Evolutionary conservation across 2,329 filamentous ascomycete genomes (phyloP), one percentile per base, ranked within the genome.

Genomic region (Tolypocladium inflatum): DNA sequence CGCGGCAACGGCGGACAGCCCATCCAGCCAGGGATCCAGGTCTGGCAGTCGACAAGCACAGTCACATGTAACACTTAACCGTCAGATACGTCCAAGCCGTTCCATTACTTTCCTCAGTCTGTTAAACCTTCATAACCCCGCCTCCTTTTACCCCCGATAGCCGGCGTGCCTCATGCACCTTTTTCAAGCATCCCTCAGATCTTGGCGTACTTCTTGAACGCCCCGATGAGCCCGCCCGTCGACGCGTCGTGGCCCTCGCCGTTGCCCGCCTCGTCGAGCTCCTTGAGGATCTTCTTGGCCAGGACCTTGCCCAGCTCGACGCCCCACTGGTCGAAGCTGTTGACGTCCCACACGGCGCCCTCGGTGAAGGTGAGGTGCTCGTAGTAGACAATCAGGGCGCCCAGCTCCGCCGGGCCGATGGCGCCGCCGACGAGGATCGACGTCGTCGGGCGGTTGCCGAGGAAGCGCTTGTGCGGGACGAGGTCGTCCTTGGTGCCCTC

Each of bases 251-350:
- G 94, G 59, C 82, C 83, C 59, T 78, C 78, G 57, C 86, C 86
- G 66, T 83, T 85, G 61, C 84, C 89, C n/a, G 82, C 74, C 70
- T 87, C 82, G 64, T 97, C 91, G 59, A 99, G 82, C 81, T 99
- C 94, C 69, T 76, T 75, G 67, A 90, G 87, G 63, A 92, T 91
- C 79, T 91, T 92, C 86, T 93, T 97, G 61, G 94, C 94, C 64
- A 99, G 80, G 45, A 88, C 86, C 87, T 99, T 99, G 74, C 94
- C 94, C 62, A 99, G 80, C 82, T 99, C 94, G 51, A 99, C 94
- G 77, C 94, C 94, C 94, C 94, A 99, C 81, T 99, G 94, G 78
- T 99, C 94, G 72, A 97, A 99, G 70, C 88, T 91, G 85, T 99
- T 99, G 81, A 99, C 96, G 79, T 97, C 96, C 94, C 94, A 99